phyloP scores from a whole-genome alignment of 495 filamentous ascomycete species.

The Aspergillus bridgeri region DNA sequence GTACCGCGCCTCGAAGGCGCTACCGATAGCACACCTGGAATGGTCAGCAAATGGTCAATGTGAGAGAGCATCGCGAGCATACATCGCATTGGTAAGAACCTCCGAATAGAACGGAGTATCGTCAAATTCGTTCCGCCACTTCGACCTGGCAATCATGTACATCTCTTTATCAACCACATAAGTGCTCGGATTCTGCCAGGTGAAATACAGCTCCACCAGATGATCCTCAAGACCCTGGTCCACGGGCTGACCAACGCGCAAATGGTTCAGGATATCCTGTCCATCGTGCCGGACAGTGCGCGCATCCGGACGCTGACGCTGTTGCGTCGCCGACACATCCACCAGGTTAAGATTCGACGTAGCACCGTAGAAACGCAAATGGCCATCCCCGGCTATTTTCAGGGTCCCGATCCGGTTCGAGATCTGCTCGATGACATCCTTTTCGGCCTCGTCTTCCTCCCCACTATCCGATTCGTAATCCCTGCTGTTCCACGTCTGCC shows the following conservation, averaged over 20 bases:
- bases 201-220: constrained; percentile 48
- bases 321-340: constrained; percentile 43
- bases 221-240: constrained; percentile 44
- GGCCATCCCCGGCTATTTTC: constrained; percentile 48
- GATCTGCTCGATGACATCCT: constrained; percentile 44
- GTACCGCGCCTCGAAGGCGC: constrained; percentile 45
- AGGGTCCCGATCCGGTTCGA: constrained; percentile 47
- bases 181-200: constrained; percentile 49
- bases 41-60: neutral
- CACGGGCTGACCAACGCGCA: constrained; percentile 42
- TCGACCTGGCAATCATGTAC: constrained; percentile 39
- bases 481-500: constrained; percentile 19
- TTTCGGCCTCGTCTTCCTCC: constrained; percentile 44
- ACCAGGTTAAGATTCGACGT: constrained; percentile 49
- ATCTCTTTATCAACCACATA: constrained; percentile 50
- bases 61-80: neutral
- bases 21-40: constrained; percentile 45
- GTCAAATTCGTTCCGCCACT: constrained; percentile 41
- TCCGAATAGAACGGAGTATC: constrained; percentile 50
- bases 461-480: constrained; percentile 40
- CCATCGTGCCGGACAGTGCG: constrained; percentile 45
- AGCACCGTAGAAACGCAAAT: constrained; percentile 47
- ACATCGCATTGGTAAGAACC: constrained; percentile 50
- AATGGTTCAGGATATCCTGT: constrained; percentile 42
- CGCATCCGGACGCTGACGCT: constrained; percentile 51